Evolutionary conservation across 208 protist genomes (phyloP), one percentile per base, ranked within the genome.

Genomic region (Novymonas esmeraldas): DNA sequence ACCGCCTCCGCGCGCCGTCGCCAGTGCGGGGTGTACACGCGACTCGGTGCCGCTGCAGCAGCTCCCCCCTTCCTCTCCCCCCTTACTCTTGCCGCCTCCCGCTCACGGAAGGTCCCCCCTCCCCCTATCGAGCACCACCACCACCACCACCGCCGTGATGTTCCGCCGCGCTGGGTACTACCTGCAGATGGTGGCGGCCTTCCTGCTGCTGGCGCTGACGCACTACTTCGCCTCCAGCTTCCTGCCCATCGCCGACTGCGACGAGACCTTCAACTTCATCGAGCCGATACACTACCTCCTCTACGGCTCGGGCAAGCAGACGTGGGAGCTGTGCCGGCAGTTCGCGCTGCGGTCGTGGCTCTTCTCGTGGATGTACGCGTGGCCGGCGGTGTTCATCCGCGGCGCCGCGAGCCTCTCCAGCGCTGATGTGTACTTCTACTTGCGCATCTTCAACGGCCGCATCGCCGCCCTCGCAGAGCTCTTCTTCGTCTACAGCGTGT

Each of bases 211-310:
- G 14, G n/a, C 64, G 13, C 41, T 85, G 33, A 59, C 67, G 11
- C 82, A 89, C 57, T 87, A 81, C 77, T 85, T 85, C 33, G 79
- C 84, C 10, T 69, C 87, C 1, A 54, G 41, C 29, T 84, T 92
- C 60, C 71, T 94, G 48, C 84, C 84, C 34, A 86, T 99, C 10
- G 62, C 79, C 6, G 98, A 99, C 84, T 98, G 97, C 76, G 97
- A 99, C 73, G 97, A 99, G 69, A 93, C 82, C 6, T 99, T 92
- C 79, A 99, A 99, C 80, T 99, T 60, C 61, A 34, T 98, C 85
- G 98, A 99, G 78, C 97, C 98, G 0, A 84, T 91, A 26, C 97
- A 99, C 73, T 95, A 93, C 52, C 41, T 98, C 6, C 46, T 99
- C 22, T 97, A 96, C 72, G 95, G 95, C 22, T 82, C 51, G 26